Conservation (phyloP, 805 yeast species). For the Candida silvicultrix region DNA sequence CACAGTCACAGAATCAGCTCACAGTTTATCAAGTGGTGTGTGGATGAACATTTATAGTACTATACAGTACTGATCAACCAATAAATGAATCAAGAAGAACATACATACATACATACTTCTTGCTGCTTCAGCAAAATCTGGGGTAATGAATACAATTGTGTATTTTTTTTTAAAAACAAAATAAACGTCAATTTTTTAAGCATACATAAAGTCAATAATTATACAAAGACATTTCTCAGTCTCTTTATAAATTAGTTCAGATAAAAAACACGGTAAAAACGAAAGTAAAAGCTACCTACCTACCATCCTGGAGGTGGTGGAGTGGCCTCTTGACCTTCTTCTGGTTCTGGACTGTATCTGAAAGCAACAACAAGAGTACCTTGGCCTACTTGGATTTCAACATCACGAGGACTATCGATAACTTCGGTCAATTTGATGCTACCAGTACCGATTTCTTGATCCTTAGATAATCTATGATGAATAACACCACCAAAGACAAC, state of each 20-base stretch:
- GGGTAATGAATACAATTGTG: too few species aligned
- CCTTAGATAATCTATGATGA: conserved; percentile 71
- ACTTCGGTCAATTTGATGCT: conserved; percentile 45
- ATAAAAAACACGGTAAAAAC: neutral
- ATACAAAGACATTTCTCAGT: neutral
- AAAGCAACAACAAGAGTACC: conserved; percentile 39
- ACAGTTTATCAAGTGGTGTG: neutral
- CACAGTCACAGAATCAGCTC: neutral
- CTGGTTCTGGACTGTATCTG: conserved; percentile 25
- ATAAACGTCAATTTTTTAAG: neutral
- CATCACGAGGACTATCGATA: conserved; percentile 37
- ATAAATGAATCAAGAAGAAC: too few species aligned
- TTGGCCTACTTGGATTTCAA: conserved; percentile 30
- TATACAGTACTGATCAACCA: too few species aligned
- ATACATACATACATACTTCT: too few species aligned
- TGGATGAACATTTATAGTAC: neutral
- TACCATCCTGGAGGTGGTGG: conserved; percentile 18
- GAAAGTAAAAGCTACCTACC: neutral
- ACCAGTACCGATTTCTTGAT: conserved; percentile 54
- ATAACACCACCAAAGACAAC: conserved; percentile 56
- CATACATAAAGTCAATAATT: neutral
- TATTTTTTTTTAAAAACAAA: neutral
- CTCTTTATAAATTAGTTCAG: neutral
- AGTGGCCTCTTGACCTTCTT: conserved; percentile 4
- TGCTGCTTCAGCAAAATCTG: too few species aligned